Evolutionary conservation across 2,329 filamentous ascomycete species (phyloP).

Genomic region (Ramularia collo-cygni): DNA sequence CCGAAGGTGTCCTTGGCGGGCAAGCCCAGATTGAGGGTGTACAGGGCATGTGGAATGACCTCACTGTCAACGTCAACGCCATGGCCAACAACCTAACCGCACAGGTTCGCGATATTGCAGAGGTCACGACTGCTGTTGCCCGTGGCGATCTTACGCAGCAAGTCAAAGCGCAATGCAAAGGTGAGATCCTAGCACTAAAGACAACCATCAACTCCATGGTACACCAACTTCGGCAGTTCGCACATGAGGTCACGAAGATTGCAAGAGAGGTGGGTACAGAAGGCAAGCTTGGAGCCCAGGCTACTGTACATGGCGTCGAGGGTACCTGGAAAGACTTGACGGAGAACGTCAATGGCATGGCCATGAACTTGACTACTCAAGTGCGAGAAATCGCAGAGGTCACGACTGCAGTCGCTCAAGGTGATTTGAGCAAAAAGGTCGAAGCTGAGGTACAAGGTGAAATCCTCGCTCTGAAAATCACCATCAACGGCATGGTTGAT

Average conservation of each 20-base stretch:
- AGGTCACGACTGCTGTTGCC: constrained; percentile 47
- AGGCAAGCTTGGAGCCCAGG: constrained; percentile 45
- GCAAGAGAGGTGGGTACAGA: constrained; percentile 48
- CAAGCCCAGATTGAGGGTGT: constrained; percentile 60
- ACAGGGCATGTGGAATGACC: constrained; percentile 60
- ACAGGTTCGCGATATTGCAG: constrained; percentile 48
- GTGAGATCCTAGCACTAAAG: constrained; percentile 47
- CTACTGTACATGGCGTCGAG: constrained; percentile 47
- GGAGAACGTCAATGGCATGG: constrained; percentile 50
- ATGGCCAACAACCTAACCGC: constrained; percentile 49
- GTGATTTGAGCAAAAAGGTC: constrained; percentile 47
- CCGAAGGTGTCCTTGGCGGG: constrained; percentile 56
- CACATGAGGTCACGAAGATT: constrained; percentile 48
- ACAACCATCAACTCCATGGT: constrained; percentile 49
- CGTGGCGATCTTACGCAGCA: constrained; percentile 47
- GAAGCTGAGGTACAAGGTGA: constrained; percentile 47
- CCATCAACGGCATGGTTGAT: constrained; percentile 65
- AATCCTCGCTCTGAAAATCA: constrained; percentile 68
- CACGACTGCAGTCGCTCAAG: constrained; percentile 46
- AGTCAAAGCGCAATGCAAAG: constrained; percentile 47
- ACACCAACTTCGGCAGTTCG: constrained; percentile 47
- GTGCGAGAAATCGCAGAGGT: constrained; percentile 49
- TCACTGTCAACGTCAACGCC: constrained; percentile 51
- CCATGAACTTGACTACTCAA: constrained; percentile 44
- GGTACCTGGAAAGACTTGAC: constrained; percentile 49